Evolutionary conservation across 768 basidiomycete genomes (phyloP), one percentile per base, ranked within the genome.

Genomic region (Xanthoconium purpureum): DNA sequence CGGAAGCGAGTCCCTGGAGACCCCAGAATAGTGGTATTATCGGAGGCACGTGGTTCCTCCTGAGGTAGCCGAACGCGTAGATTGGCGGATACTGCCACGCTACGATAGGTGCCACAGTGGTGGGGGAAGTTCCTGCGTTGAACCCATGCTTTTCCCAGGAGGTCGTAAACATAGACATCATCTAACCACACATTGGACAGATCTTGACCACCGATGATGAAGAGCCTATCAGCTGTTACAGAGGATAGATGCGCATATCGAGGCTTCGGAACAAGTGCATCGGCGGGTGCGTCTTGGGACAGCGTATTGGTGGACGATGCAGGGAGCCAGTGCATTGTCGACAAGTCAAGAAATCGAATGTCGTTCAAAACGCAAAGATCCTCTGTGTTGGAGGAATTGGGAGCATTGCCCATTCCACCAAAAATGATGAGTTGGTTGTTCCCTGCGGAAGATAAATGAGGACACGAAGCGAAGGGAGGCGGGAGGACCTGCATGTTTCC

Each of bases 101-200:
- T 91, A 52, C 96, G 88, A 72, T 98, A 98, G 0, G 95, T 95
- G 4, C 96, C 96, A 68, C 93, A 94, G 73, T 98, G 94, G n/a
- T 91, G 83, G 1, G 90, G 89, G 63, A 94, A 94, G 57, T 85
- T 83, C 47, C 88, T 84, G 36, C 83, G 78, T 64, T 88, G 86
- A 0, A 91, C 80, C 95, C 96, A 98, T 7, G 79, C 76, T 68
- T 83, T 83, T 14, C 75, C 72, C 14, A 77, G 69, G 37, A 98
- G 80, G 68, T 98, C 94, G 60, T 88, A 94, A 8, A 96, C 89
- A 68, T 91, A 88, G 52, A 96, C 82, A 59, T 98, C 94, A 72
- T 98, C 91, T 28, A 96, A 78, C 89, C 94, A 98, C 47, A 88
- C 87, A 65, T 96, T 96, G 63, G 83, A 84, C 58, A 97, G 83